Conservation (phyloP, 306 rosid species). For the Fragaria ananassa region DNA sequence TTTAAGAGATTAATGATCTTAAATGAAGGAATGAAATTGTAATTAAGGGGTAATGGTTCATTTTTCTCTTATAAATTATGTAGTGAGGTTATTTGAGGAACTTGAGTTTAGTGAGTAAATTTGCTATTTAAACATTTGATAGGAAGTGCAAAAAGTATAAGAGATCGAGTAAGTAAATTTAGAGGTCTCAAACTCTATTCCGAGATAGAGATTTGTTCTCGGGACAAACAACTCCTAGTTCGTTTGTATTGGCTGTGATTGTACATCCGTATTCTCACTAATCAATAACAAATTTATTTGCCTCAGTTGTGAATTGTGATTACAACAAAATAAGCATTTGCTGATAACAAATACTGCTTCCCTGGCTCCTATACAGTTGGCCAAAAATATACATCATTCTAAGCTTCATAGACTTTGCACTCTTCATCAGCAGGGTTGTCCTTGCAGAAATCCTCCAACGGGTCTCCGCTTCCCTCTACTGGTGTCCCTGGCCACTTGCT, state of each 20-base stretch:
- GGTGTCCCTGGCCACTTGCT: constrained; percentile 74
- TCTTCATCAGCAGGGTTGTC: constrained; percentile 89
- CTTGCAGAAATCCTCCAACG: constrained; percentile 94
- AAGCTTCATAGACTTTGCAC: constrained; percentile 92
- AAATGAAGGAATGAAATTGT: no score
- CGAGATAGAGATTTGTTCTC: neutral
- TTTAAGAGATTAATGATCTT: no score
- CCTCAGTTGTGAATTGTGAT: neutral
- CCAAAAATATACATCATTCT: constrained; percentile 14
- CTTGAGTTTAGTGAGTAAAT: no score
- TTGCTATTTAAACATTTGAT: no score
- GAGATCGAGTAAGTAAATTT: no score
- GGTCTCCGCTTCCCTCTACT: constrained; percentile 59
- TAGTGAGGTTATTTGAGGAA: no score
- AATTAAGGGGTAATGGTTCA: no score
- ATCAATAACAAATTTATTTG: neutral
- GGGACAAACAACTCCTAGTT: neutral
- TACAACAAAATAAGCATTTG: constrained; percentile 18
- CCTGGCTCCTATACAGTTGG: constrained; percentile 19
- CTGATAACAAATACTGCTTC: constrained; percentile 16
- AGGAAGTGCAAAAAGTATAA: no score
- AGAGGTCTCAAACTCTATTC: no score
- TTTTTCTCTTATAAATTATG: no score
- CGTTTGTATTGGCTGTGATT: neutral
- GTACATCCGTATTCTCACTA: neutral